Base-by-base conservation (phyloP, 1,284 basidiomycete genomes). In the Rhodotorula sp. region DNA sequence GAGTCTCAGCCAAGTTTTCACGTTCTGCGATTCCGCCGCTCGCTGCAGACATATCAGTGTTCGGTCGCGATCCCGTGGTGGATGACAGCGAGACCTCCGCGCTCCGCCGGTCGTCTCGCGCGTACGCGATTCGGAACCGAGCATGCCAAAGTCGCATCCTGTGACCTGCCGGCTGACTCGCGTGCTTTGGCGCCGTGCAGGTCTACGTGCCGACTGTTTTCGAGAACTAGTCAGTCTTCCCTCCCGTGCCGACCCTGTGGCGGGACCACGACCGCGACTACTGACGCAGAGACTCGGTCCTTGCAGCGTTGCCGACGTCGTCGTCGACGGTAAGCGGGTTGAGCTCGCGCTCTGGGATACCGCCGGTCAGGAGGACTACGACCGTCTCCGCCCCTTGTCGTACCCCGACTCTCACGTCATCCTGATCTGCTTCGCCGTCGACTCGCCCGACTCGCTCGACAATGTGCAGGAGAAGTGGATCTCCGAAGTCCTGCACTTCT, bases 391-490 rank as follows among this genome's bases (percentile, higher is more conserved):
- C 75, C 95, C 95, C 38, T 84, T 99, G 71, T 93, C 91, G 81
- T 98, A 98, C 80, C 94, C 95, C 50, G 95, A 97, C 81, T 93
- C 90, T 83, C 89, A 97, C 81, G 93, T 98, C 66, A 95, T 99
- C 78, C 87, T 98, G 74, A 92, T 98, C 78, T 93, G 97, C 52
- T 99, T 98, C 83, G 95, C 94, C 18, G 86, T 97, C 82, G 95
- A 98, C 85, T 97, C 94, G 80, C 92, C 95, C n/a, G 90, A 90
- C 60, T 94, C 91, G 82, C 85, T 98, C 60, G 88, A 87, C 62
- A 99, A 99, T 79, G 95, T 99, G 48, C 89, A 92, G 80, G 95
- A 97, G 82, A 93, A 93, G 92, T 99, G 95, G 95, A 93, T 90
- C 82, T 94, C 95, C 43, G 95, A 99, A 83, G 92, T 99, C 70